These are phyloP conservation scores for Diplodia corticola DNA, from an alignment of 2,329 filamentous ascomycete species.

Conservation along the genomic window DNA sequence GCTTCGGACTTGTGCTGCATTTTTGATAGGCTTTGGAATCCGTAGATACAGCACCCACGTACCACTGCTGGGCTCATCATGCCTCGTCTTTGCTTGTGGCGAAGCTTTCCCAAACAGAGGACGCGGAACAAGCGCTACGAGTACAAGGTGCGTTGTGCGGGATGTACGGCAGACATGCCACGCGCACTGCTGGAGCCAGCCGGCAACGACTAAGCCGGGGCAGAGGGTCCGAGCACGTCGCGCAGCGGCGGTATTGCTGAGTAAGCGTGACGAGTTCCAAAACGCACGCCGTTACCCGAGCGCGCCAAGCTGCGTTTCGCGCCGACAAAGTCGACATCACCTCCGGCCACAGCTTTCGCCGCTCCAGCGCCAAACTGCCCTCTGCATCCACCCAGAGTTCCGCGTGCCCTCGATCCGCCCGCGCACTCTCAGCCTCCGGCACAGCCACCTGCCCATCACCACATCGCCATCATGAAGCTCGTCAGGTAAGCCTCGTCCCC, in stretches of 20 bases:
- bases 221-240: background rate
- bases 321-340: constrained; percentile 22
- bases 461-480: constrained; percentile 79
- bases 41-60: background rate
- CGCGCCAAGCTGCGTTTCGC: constrained; percentile 13
- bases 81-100: background rate
- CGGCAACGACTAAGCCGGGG: background rate
- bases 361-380: background rate
- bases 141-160: background rate
- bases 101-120: background rate
- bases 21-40: background rate
- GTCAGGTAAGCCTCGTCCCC: constrained; percentile 69
- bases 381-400: background rate
- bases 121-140: too few relatives aligned
- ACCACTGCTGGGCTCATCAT: background rate
- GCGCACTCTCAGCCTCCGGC: background rate
- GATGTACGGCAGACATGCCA: background rate
- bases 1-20: background rate
- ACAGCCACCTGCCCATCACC: background rate
- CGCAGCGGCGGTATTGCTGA: background rate
- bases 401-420: background rate
- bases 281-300: background rate
- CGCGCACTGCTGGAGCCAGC: background rate
- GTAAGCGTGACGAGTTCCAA: background rate
- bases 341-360: constrained; percentile 7